Percentiles rank a stretch among this genome's conserved stretches.
Evolutionary conservation across 371 early-diverging fungal genomes (phyloP).

Genomic region (Rhizopus delemar): DNA sequence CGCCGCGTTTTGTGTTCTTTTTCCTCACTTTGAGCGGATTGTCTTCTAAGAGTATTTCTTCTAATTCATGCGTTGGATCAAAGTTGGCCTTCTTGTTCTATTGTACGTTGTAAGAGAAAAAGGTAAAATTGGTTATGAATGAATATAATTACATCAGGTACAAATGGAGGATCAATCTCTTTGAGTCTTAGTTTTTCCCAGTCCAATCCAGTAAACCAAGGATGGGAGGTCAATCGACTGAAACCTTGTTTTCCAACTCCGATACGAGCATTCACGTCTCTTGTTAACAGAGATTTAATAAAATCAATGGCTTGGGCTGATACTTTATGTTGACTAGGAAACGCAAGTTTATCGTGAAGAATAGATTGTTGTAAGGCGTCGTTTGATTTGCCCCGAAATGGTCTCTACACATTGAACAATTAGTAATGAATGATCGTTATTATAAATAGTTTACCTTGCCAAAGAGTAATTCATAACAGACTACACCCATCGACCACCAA

Average conservation of each 20-base stretch:
- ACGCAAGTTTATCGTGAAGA: slow-evolving; percentile 54
- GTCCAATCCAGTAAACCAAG: slow-evolving; percentile 59
- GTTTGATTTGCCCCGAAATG: slow-evolving; percentile 82
- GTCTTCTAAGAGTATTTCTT: slow-evolving; percentile 91
- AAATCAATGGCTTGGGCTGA: slow-evolving; percentile 61
- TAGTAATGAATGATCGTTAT: slow-evolving; percentile 56
- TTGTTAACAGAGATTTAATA: slow-evolving; percentile 56
- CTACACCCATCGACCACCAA: slow-evolving; percentile 91
- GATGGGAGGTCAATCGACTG: slow-evolving; percentile 55
- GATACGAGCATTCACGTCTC: slow-evolving; percentile 60
- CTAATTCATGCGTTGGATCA: slow-evolving; percentile 94
- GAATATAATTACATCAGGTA: slow-evolving; percentile 54
- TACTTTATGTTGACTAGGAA: slow-evolving; percentile 58
- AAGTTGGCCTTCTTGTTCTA: slow-evolving; percentile 77
- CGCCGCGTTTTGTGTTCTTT: slow-evolving; percentile 32
- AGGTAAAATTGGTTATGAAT: slow-evolving; percentile 20
- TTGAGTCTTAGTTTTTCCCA: slow-evolving; percentile 62
- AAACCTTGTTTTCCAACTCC: slow-evolving; percentile 61
- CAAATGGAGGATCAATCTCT: slow-evolving; percentile 63
- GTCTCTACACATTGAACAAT: slow-evolving; percentile 53
- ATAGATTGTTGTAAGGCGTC: slow-evolving; percentile 73
- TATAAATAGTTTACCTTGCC: slow-evolving; percentile 54
- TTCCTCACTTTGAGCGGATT: slow-evolving; percentile 75
- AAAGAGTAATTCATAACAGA: slow-evolving; percentile 61
- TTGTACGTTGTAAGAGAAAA: neutral